phyloP scores from a whole-genome alignment of 2,329 filamentous ascomycete species.

The Claviceps africana region DNA sequence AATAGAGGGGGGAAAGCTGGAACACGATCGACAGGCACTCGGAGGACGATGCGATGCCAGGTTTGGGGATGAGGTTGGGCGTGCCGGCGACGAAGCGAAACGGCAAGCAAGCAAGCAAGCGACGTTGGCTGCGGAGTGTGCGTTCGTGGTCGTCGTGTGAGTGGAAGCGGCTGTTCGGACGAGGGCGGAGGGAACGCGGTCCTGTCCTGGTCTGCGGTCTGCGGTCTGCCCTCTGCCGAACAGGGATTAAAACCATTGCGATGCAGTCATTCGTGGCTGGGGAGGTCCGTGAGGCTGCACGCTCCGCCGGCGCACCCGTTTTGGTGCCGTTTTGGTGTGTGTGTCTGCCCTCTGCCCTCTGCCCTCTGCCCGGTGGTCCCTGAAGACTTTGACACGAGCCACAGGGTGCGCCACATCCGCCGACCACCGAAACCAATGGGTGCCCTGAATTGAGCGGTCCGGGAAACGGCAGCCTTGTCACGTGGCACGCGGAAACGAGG shows the following conservation, averaged over 20 bases:
- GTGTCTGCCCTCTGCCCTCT: too few species aligned
- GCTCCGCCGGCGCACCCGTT: background rate
- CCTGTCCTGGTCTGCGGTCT: background rate
- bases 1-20: background rate
- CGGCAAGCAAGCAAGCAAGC: background rate
- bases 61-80: background rate
- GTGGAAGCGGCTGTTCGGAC: constrained; percentile 1
- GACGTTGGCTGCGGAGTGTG: constrained; percentile 3
- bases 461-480: constrained; percentile 3
- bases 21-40: background rate
- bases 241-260: background rate
- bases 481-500: background rate
- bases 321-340: too few species aligned
- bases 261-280: constrained; percentile 5
- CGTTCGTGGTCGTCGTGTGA: background rate
- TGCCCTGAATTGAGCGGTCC: background rate
- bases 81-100: background rate
- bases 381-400: background rate
- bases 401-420: background rate
- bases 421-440: background rate
- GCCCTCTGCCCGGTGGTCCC: background rate
- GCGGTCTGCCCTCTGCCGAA: constrained; percentile 1
- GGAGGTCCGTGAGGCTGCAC: background rate
- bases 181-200: constrained; percentile 4
- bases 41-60: background rate